Base-by-base conservation (phyloP, 2,329 filamentous ascomycete species). In the Juglanconis sp. region DNA sequence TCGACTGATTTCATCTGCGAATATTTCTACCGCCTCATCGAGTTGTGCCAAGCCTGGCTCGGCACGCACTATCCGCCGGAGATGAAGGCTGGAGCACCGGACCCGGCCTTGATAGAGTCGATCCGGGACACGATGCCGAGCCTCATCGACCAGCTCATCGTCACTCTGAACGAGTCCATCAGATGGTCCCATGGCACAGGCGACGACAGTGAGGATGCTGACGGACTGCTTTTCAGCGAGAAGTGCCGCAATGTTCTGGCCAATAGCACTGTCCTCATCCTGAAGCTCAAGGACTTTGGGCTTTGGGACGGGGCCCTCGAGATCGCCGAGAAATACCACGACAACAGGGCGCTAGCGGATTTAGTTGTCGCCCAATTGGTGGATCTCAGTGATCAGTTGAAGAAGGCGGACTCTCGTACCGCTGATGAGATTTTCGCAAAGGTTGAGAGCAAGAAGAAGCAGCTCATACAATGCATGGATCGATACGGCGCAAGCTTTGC, bases 401-500 rank as follows among this genome's bases (percentile, higher is more conserved):
- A 63, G 38, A 66, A 64, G 36, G 70, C 69, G 24, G 68, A 71
- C 36, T 74, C 73, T 57, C 74, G 69, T 55, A 65, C 68, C 7
- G 69, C 73, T 49, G 68, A 70, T 32, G 75, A 76, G 59, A 72
- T 80, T n/a, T 73, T 77, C 57, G 68, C 70, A 10, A 77, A 78
- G 64, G 74, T 76, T 9, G 74, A 78, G 42, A 69, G 76, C n/a
- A 81, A 82, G 67, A 75, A 77, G 60, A 70, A 78, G 40, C 80
- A 80, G 56, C 74, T 82, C 56, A 74, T 75, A 17, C 68, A 73
- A 6, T 79, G 84, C 67, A 90, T 92, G 68, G 78, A 81, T n/a
- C 79, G 76, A 32, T 90, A 89, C 65, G 85, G 86, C 15, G 79
- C 87, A 64, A 76, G 78, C 1, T 92, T 90, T 72, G 87, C 89